Base-by-base conservation (phyloP, 495 filamentous ascomycete species). In the Penicillium antarcticum region DNA sequence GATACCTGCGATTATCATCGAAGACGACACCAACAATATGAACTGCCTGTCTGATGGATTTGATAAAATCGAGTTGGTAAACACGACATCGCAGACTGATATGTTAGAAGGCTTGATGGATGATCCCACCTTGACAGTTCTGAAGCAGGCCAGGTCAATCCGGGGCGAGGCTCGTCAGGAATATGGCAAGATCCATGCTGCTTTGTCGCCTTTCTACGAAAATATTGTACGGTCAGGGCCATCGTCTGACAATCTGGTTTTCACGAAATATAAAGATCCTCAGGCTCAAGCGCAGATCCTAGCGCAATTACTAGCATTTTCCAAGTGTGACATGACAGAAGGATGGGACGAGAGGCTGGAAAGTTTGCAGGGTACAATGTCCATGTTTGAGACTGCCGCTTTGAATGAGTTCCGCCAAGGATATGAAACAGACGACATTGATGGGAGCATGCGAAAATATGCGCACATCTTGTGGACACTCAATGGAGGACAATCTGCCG, bases 351-450 rank as follows among this genome's bases (percentile, higher is more conserved):
- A 83, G 53, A 72, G 94, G 16, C 76, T 86, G 51, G 81, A 84
- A 46, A 85, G 85, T 56, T 69, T 99, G 23, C 76, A 83, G 16
- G 72, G 71, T n/a, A 89, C 94, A 74, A 77, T 87, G 37, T 79
- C 79, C 21, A 87, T 92, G 57, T 97, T 99, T 58, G 92, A 97
- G 68, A 91, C 85, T 48, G 89, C 91, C 3, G 92, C 92, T 7
- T 69, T 95, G 44, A 80, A 87, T 44, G 92, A 97, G 67, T 97
- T 97, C 60, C 88, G 95, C 65, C 87, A 87, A 55, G 95, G 88
- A 4, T 91, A 91, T 53, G 89, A 95, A 65, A 83, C 82, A n/a
- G 86, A 85, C 63, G 92, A 99, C 69, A 82, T 95, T 45, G 87
- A 96, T 57, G 91, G 88, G 10, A 78, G 83, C 33, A 95, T 96